phyloP scores from a whole-genome alignment of 2,329 filamentous ascomycete species.

The Fusarium sp. region DNA sequence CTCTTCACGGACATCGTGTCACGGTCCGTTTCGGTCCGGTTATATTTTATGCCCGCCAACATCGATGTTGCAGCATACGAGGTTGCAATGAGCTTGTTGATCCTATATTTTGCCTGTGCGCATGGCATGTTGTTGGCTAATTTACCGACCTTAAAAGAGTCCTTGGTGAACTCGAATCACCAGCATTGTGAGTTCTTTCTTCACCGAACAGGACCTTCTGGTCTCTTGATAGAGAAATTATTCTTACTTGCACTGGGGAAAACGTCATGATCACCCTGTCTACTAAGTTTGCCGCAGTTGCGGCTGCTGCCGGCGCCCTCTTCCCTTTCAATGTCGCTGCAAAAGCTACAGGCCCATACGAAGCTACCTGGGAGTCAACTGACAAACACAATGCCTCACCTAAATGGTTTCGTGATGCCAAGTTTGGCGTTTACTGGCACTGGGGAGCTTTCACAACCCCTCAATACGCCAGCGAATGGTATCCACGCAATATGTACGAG shows the following conservation, averaged over 20 bases:
- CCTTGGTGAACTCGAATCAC: background rate
- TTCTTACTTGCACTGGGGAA: fast-evolving
- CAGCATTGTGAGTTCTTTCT: background rate
- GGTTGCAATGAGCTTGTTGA: background rate
- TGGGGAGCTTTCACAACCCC: conserved; percentile 29
- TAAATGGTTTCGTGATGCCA: conserved; percentile 27
- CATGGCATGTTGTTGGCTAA: background rate
- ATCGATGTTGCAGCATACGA: background rate
- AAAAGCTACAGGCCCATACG: background rate
- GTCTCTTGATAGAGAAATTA: too few relatives aligned
- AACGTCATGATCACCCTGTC: background rate
- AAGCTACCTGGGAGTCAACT: conserved; percentile 27
- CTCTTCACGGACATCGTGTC: background rate
- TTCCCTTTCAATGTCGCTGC: background rate
- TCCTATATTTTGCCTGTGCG: background rate
- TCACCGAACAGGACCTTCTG: background rate
- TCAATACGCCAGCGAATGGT: conserved; percentile 25
- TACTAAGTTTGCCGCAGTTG: background rate
- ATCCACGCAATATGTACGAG: conserved; percentile 28
- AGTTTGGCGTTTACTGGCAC: conserved; percentile 31
- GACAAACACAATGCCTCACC: conserved; percentile 23
- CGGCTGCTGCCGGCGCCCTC: background rate
- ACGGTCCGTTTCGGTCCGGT: background rate
- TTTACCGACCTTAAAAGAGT: background rate
- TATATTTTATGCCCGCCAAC: background rate